Percentiles rank a stretch among this genome's conserved stretches.
These are phyloP conservation scores for Phragmites australis DNA, from an alignment of 176 grass and related monocot genomes.

Conservation along the genomic window DNA sequence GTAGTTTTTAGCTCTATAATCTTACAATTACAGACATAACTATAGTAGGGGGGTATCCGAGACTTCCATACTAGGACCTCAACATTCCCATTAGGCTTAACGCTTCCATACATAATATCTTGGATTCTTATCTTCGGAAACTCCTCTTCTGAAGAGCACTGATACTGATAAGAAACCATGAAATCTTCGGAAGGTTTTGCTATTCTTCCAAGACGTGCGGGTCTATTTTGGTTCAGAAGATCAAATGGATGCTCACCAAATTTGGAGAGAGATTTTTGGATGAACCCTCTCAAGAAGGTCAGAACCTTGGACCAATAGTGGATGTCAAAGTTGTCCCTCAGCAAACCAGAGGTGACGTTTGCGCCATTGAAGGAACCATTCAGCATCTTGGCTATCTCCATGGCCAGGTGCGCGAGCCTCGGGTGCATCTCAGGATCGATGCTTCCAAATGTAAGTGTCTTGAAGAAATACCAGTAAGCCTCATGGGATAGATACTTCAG, in stretches of 20 bases:
- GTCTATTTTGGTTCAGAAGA: background rate
- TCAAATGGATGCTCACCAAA: background rate
- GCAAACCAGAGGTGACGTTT: background rate
- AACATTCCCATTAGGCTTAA: background rate
- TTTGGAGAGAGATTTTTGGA: background rate
- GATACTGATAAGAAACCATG: background rate
- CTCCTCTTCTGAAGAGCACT: background rate
- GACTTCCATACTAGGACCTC: background rate
- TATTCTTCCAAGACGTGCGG: background rate
- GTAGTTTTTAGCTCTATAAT: background rate
- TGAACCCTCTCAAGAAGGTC: background rate
- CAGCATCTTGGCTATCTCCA: background rate
- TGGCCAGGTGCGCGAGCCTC: background rate
- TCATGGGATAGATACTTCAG: background rate
- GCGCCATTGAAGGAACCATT: background rate
- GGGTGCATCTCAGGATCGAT: background rate
- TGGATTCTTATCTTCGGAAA: background rate
- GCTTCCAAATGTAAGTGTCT: background rate
- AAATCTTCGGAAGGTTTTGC: background rate
- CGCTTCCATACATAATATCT: background rate
- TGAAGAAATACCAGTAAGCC: constrained; percentile 21
- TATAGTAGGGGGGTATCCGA: background rate
- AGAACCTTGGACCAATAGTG: background rate
- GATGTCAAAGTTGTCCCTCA: constrained; percentile 14
- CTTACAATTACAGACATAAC: background rate